Evolutionary conservation across 2,329 filamentous ascomycete species (phyloP), one percentile per base, ranked within the genome.

Genomic region (Drechslera avenae): DNA sequence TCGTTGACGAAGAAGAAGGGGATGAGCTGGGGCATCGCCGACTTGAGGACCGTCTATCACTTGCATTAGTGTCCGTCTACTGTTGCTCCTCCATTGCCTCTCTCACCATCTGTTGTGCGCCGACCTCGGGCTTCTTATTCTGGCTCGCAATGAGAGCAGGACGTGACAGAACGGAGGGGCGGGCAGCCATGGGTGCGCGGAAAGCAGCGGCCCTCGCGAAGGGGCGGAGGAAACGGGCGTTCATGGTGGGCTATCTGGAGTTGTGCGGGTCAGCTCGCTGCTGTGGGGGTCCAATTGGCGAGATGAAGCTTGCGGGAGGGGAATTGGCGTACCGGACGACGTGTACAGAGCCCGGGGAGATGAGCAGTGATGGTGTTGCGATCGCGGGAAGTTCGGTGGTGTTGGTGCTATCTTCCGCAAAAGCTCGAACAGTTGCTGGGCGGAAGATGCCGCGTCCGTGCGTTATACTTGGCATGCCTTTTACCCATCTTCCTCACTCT

Each of bases 1-100:
- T 76, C 74, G 68, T 76, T 76, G 64, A 76, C 73, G 69, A 75
- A 75, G 70, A 75, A 76, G 71, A 76, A 76, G 59, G 74, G 74
- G 40, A 76, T 69, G 53, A 76, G 74, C 67, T 76, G 74, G 53
- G 74, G 74, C 74, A 76, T 76, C 54, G 72, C 74, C 56, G 74
- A 74, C 66, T 72, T 71, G 61, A 76, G 71, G 46, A 73, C 58
- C 12, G 62, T 71, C 73, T 75, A 51, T 46, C 13, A 12, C 34
- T 32, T 33, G 33, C n/a, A 50, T 65, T 63, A 68, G 65, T 50
- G 17, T 44, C 23, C 30, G 19, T 30, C 19, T 5, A 13, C n/a
- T 23, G 18, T 18, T 19, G 8, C 7, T 14, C 13, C 14, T 10
- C 3, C 21, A 12, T 30, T 26, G 7, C 39, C 12, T 4, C 4